A percentile compares a stretch with the other conserved stretches of the same genome.
Evolutionary conservation across 768 basidiomycete species (phyloP).

Genomic region (Mycena haematopus): DNA sequence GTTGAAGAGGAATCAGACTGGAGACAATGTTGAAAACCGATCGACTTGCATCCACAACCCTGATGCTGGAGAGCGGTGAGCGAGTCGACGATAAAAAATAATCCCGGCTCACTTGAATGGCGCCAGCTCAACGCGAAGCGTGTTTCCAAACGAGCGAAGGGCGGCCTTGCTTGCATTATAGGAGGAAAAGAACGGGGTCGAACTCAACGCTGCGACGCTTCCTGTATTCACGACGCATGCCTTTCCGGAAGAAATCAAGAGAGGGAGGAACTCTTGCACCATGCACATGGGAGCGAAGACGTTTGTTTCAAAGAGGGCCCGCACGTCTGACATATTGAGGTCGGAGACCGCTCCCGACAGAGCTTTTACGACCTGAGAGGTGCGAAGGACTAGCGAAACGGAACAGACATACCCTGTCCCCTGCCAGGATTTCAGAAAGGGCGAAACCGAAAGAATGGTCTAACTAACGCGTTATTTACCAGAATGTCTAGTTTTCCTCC

Average conservation of each 20-base stretch:
- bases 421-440: background rate
- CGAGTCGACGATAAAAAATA: background rate
- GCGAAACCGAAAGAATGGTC: background rate
- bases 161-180: background rate
- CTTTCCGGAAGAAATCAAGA: background rate
- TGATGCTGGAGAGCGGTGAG: background rate
- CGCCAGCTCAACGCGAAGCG: background rate
- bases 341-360: background rate
- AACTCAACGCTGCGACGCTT: background rate
- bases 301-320: background rate
- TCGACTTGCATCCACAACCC: background rate
- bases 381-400: background rate
- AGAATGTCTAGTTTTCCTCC: slow-evolving; percentile 5
- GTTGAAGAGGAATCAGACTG: background rate
- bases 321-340: background rate
- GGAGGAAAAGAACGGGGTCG: background rate
- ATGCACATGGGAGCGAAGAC: background rate
- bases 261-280: background rate
- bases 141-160: background rate
- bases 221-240: background rate
- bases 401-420: background rate
- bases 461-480: background rate
- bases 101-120: background rate
- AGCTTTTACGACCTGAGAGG: background rate
- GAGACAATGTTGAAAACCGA: background rate